These are phyloP conservation scores for Pseudocercospora fuligena DNA, from an alignment of 2,329 filamentous ascomycete genomes.

Conservation along the genomic window DNA sequence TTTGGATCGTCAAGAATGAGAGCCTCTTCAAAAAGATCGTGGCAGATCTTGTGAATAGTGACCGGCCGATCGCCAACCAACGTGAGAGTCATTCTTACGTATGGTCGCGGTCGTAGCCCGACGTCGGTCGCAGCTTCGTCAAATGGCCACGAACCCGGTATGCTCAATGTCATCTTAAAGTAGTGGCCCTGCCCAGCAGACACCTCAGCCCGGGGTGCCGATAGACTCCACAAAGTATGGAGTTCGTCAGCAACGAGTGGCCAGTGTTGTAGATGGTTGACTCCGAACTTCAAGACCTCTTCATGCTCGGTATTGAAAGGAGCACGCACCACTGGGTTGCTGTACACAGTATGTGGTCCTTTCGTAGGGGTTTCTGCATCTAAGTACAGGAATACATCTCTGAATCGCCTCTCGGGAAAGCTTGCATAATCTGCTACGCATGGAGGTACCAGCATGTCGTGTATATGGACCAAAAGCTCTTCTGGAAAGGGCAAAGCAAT, in stretches of 20 bases:
- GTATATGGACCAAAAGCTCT: slow-evolving; percentile 2
- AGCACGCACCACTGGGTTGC: not conserved
- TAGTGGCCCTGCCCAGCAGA: not conserved
- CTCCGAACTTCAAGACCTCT: not conserved
- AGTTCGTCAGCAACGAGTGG: slow-evolving; percentile 12
- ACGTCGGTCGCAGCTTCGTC: too few relatives aligned
- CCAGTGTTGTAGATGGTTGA: slow-evolving; percentile 9
- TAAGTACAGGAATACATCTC: slow-evolving; percentile 9
- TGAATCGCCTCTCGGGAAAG: not conserved
- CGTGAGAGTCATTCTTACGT: not conserved
- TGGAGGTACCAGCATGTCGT: slow-evolving; percentile 3
- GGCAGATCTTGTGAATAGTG: not conserved
- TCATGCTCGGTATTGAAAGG: not conserved
- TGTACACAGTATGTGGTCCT: slow-evolving; percentile 7
- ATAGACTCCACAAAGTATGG: slow-evolving; percentile 9
- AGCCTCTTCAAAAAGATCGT: not conserved
- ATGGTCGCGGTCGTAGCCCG: not conserved
- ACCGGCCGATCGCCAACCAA: not conserved
- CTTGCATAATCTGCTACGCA: not conserved
- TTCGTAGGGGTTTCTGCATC: not conserved
- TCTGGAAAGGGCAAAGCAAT: slow-evolving; percentile 1
- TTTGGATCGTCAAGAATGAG: not conserved
- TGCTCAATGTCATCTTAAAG: not conserved
- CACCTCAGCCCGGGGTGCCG: not conserved
- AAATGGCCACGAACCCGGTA: not conserved